Percentiles rank a stretch among this genome's conserved stretches.
Conservation (phyloP, 2,329 filamentous ascomycete genomes). For the Venturia carpophila region DNA sequence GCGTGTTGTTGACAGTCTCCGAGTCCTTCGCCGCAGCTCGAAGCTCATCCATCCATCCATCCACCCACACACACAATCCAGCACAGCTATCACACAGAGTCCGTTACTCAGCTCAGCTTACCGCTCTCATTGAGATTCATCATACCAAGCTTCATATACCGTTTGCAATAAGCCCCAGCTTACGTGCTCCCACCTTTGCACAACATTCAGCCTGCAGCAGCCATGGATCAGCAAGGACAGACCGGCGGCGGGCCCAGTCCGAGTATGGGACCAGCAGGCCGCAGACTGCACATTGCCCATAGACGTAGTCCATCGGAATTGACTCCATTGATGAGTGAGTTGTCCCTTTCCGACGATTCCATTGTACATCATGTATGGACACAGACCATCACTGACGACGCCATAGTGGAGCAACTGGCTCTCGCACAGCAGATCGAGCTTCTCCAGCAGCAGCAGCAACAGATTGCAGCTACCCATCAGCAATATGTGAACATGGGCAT, state of each 20-base stretch:
- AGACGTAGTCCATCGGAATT: conserved; percentile 94
- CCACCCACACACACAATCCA: background rate
- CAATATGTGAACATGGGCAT: conserved; percentile 98
- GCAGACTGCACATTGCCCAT: conserved; percentile 93
- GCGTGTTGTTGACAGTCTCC: conserved; percentile 1
- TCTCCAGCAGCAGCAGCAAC: conserved; percentile 94
- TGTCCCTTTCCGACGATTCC: conserved; percentile 18
- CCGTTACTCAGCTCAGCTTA: conserved; percentile 12
- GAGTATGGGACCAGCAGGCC: conserved; percentile 63
- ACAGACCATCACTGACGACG: conserved; percentile 26
- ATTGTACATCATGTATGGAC: background rate
- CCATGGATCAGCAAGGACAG: conserved; percentile 19
- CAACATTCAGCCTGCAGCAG: conserved; percentile 3
- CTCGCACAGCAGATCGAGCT: conserved; percentile 98
- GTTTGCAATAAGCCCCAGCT: background rate
- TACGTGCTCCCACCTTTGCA: conserved; percentile 6
- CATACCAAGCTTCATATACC: conserved; percentile 12
- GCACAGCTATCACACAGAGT: conserved; percentile 10
- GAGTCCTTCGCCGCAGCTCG: background rate
- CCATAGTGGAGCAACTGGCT: conserved; percentile 86
- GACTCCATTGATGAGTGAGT: conserved; percentile 96
- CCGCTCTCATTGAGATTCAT: conserved; percentile 15
- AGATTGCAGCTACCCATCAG: conserved; percentile 92
- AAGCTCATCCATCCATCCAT: background rate
- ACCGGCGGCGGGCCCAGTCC: conserved; percentile 29